Evolutionary conservation across 2,329 filamentous ascomycete species (phyloP).

Genomic region (Macrophomina tecta): DNA sequence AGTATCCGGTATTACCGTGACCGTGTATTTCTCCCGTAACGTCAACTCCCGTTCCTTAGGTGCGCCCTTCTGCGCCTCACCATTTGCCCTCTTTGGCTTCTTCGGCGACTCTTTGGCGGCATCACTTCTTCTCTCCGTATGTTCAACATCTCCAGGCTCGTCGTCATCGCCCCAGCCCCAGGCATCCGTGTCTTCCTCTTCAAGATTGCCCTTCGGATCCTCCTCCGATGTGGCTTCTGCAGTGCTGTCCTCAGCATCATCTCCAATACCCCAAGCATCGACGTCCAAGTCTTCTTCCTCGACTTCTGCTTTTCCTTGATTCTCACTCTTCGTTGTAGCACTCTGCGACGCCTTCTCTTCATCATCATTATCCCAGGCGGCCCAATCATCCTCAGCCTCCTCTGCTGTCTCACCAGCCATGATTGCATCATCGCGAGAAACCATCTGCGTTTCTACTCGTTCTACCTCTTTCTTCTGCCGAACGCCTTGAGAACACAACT

Average conservation of each 20-base stretch:
- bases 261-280: conserved; percentile 55
- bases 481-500: conserved; percentile 70
- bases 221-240: conserved; percentile 45
- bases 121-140: conserved; percentile 30
- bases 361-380: conserved; percentile 78
- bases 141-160: conserved; percentile 27
- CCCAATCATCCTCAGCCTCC: conserved; percentile 76
- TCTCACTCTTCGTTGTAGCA: conserved; percentile 21
- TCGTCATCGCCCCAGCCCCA: conserved; percentile 85
- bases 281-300: conserved; percentile 50
- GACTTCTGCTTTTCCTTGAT: conserved; percentile 32
- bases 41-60: conserved; percentile 67
- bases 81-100: conserved; percentile 34
- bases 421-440: conserved; percentile 72
- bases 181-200: conserved; percentile 62
- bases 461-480: conserved; percentile 75
- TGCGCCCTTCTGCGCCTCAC: conserved; percentile 37
- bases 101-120: conserved; percentile 32
- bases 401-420: conserved; percentile 60
- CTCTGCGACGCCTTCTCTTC: conserved; percentile 30
- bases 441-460: conserved; percentile 80
- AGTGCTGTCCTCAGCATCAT: conserved; percentile 38
- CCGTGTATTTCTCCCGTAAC: conserved; percentile 82
- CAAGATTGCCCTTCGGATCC: conserved; percentile 36
- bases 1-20: conserved; percentile 84